Evolutionary conservation across 768 basidiomycete genomes (phyloP), one percentile per base, ranked within the genome.

Genomic region (Leccinum sublutescens): DNA sequence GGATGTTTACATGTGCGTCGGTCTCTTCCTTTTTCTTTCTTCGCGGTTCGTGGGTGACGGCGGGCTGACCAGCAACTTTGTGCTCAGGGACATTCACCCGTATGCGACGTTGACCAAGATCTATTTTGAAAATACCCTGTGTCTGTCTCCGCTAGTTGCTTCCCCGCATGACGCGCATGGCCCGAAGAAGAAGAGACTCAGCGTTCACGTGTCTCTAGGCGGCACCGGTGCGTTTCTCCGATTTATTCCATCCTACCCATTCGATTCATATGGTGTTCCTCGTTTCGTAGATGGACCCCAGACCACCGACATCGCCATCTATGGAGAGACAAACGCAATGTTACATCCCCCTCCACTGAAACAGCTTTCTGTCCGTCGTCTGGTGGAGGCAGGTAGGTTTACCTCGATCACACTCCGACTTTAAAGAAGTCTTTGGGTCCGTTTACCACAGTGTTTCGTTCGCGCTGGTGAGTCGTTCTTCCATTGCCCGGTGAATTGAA

Each of bases 41-140:
- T 25, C 51, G 27, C 31, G 29, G 14, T n/a, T 14, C 14, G 40
- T 31, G 34, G 5, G 5, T 38, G 34, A 38, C 1, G 2, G 36
- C 36, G 5, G 36, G 36, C 36, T 38, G 36, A 38, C 36, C n/a
- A n/a, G 40, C 8, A n/a, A 14, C 47, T 8, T 15, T 23, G 15
- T 48, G 5, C 19, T 11, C 59, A 89, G 89, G 77, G 86, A 90
- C 63, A 81, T 92, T 10, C 87, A 92, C 61, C 86, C 87, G 5
- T 75, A 75, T 15, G 85, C 89, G 10, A 77, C 77, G 2, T 65
- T 92, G 50, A 84, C 84, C 5, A 79, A 77, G 52, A 75, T 86
- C 3, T 91, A 87, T 67, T 88, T 92, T 57, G 86, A 89, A 68
- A 89, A 88, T 60, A 77, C 78, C 2, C 81, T 92, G 58, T 89